These are phyloP conservation scores for Meredithiella fracta DNA, from an alignment of 2,329 filamentous ascomycete species.

Conservation along the genomic window DNA sequence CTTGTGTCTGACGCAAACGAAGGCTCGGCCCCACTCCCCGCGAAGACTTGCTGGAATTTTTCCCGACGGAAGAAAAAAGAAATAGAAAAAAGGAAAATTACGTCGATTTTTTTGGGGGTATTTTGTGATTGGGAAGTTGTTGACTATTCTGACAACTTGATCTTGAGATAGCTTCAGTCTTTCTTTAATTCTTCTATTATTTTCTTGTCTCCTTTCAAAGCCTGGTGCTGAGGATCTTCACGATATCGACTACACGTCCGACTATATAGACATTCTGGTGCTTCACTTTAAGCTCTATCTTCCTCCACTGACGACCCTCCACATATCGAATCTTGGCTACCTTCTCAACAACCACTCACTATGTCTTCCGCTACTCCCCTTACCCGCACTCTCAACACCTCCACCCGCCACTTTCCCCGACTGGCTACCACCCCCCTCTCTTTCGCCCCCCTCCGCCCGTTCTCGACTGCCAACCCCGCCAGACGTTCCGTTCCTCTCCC, in stretches of 20 bases:
- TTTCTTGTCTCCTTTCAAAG: neutral
- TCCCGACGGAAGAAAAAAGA: neutral
- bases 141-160: neutral
- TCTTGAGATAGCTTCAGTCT: neutral
- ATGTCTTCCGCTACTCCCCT: slow-evolving; percentile 25
- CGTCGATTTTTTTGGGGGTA: neutral
- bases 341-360: slow-evolving; percentile 8
- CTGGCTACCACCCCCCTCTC: slow-evolving; percentile 2
- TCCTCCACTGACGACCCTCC: neutral
- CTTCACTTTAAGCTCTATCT: neutral
- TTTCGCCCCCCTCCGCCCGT: slow-evolving; percentile 2
- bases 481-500: neutral
- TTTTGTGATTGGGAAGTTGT: neutral
- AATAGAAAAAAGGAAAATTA: neutral
- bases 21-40: neutral
- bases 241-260: neutral
- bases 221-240: neutral
- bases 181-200: neutral
- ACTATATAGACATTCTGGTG: neutral
- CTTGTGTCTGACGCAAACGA: neutral
- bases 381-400: slow-evolving; percentile 25
- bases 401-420: slow-evolving; percentile 20
- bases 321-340: neutral
- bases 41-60: neutral
- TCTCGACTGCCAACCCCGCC: slow-evolving; percentile 4